These are phyloP conservation scores for Raddia guianensis DNA, from an alignment of 176 grass and related monocot species.

Conservation along the genomic window DNA sequence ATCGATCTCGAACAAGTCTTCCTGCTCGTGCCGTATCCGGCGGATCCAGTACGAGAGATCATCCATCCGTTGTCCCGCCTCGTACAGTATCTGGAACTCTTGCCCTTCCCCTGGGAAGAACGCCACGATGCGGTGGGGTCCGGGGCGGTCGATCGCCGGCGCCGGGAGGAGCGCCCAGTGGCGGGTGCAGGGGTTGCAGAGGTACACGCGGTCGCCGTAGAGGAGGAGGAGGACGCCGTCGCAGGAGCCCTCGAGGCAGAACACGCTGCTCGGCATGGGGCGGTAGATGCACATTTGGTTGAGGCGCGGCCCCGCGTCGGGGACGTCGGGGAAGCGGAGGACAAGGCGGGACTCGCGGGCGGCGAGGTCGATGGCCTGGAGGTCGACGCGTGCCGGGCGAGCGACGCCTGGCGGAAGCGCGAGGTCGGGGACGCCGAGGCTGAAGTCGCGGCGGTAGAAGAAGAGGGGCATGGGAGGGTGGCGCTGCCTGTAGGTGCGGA, in stretches of 20 bases:
- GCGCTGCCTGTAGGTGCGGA: too few relatives aligned
- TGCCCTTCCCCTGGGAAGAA: too few relatives aligned
- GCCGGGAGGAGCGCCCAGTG: not conserved
- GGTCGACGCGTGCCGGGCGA: not conserved
- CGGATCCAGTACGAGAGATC: not conserved
- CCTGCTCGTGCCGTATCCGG: too few relatives aligned
- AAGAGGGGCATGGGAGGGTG: conserved; percentile 1
- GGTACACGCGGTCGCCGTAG: not conserved
- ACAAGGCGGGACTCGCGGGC: not conserved
- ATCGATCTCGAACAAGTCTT: too few relatives aligned
- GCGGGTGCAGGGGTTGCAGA: not conserved
- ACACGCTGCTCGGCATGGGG: too few relatives aligned
- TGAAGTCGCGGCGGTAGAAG: not conserved
- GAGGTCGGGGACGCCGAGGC: not conserved
- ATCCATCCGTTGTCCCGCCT: too few relatives aligned
- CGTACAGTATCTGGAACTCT: too few relatives aligned
- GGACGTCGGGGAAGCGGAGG: not conserved
- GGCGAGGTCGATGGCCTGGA: not conserved
- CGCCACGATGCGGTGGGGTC: too few relatives aligned
- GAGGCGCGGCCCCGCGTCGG: too few relatives aligned
- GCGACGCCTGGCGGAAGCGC: not conserved
- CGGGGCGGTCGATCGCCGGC: too few relatives aligned
- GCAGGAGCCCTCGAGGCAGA: not conserved
- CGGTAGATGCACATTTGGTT: too few relatives aligned
- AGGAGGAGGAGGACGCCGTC: conserved; percentile 6